Evolutionary conservation across 495 filamentous ascomycete genomes (phyloP).

Genomic region (Aspergillus sclerotioniger): DNA sequence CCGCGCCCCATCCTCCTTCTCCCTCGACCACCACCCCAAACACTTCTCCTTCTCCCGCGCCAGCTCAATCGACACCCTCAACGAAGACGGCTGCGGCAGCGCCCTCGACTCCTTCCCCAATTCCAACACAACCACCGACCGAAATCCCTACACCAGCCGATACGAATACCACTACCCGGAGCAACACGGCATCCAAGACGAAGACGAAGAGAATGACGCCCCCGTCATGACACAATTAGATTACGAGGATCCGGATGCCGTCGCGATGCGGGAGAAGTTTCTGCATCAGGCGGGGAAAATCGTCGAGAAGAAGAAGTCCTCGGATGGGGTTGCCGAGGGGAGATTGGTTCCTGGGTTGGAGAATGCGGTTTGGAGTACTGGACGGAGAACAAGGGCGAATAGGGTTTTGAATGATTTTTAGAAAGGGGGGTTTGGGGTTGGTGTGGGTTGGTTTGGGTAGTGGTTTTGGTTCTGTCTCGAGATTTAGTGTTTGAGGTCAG

Average conservation of each 20-base stretch:
- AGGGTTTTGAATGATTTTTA: no score
- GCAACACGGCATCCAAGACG: slow-evolving; percentile 12
- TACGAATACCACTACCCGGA: slow-evolving; percentile 32
- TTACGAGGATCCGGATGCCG: slow-evolving; percentile 52
- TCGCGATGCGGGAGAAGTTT: slow-evolving; percentile 49
- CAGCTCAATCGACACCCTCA: slow-evolving; percentile 55
- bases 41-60: slow-evolving; percentile 39
- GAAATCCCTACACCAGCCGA: slow-evolving; percentile 9
- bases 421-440: slow-evolving; percentile 28
- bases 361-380: slow-evolving; percentile 6
- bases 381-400: no score
- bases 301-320: slow-evolving; percentile 22
- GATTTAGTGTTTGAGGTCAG: no score
- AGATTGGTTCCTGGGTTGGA: slow-evolving; percentile 32
- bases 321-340: not conserved
- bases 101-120: slow-evolving; percentile 41
- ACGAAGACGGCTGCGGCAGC: slow-evolving; percentile 52
- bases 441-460: no score
- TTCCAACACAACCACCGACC: slow-evolving; percentile 8
- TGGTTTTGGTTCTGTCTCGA: no score
- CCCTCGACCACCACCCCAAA: slow-evolving; percentile 31
- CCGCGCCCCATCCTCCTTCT: slow-evolving; percentile 47
- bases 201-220: slow-evolving; percentile 33
- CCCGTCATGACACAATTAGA: slow-evolving; percentile 53
- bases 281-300: slow-evolving; percentile 42